Percentiles rank a stretch among this genome's conserved stretches.
These are phyloP conservation scores for Brettanomyces sp. DNA, from an alignment of 805 yeast species.

Conservation along the genomic window DNA sequence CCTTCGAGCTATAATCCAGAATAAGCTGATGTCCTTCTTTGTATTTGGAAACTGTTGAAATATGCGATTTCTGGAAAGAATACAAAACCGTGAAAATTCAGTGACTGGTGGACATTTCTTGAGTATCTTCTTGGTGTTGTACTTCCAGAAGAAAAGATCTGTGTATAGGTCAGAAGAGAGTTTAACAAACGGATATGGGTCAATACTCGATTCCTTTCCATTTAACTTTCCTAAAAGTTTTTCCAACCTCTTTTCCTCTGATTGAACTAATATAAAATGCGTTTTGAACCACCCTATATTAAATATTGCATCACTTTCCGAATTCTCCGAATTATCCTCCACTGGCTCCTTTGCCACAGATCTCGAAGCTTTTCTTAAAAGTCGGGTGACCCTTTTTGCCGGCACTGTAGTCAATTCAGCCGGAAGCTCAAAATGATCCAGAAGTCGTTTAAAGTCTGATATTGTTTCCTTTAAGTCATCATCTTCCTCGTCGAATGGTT, in stretches of 20 bases:
- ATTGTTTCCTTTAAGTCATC: not conserved
- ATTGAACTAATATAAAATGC: slow-evolving; percentile 7
- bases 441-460: slow-evolving; percentile 11
- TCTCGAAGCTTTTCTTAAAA: not conserved
- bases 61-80: slow-evolving; percentile 11
- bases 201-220: too few relatives aligned
- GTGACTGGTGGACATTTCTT: slow-evolving; percentile 17
- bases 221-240: not conserved
- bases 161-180: too few relatives aligned
- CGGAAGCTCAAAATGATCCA: slow-evolving; percentile 18
- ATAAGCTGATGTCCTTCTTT: slow-evolving; percentile 12
- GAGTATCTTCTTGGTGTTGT: slow-evolving; percentile 11
- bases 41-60: slow-evolving; percentile 14
- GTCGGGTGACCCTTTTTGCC: slow-evolving; percentile 8
- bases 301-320: not conserved
- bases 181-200: too few relatives aligned
- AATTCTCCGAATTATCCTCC: not conserved
- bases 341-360: not conserved
- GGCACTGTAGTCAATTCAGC: slow-evolving; percentile 14
- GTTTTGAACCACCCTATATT: slow-evolving; percentile 2
- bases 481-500: too few relatives aligned
- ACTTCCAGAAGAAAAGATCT: not conserved
- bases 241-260: not conserved
- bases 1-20: slow-evolving; percentile 18
- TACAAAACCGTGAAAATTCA: slow-evolving; percentile 22